Conservation (phyloP, 2,329 filamentous ascomycete species). For the Epichloe bromicola region DNA sequence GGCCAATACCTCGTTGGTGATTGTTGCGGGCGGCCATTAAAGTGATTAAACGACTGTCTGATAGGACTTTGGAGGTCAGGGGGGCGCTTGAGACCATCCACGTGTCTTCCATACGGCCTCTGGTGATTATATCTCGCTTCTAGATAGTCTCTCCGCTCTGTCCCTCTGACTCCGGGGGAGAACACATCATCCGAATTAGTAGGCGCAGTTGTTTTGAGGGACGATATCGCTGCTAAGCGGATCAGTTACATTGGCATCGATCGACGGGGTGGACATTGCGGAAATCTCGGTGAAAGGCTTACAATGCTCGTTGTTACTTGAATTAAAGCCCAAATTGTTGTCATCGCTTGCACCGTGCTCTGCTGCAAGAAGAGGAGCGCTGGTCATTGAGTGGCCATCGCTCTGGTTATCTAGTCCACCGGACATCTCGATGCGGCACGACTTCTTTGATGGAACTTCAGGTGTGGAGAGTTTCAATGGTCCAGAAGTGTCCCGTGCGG, state of each 20-base stretch:
- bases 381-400: neutral
- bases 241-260: neutral
- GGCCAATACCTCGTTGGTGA: constrained; percentile 1
- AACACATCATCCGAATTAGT: constrained; percentile 1
- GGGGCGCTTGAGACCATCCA: neutral
- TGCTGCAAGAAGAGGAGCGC: neutral
- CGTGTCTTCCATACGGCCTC: neutral
- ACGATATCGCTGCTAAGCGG: neutral
- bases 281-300: neutral
- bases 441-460: neutral
- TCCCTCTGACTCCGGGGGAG: neutral
- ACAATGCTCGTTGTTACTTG: neutral
- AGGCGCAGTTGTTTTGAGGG: neutral
- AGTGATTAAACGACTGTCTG: constrained; percentile 1
- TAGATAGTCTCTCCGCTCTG: neutral
- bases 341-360: neutral
- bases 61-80: constrained; percentile 3
- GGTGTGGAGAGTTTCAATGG: neutral
- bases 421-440: constrained; percentile 3
- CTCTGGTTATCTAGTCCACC: neutral
- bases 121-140: neutral
- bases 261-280: neutral
- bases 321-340: neutral
- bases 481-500: neutral
- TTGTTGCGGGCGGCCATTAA: neutral